phyloP scores from a whole-genome alignment of 257 asterid species.

The Anisodus acutangulus region DNA sequence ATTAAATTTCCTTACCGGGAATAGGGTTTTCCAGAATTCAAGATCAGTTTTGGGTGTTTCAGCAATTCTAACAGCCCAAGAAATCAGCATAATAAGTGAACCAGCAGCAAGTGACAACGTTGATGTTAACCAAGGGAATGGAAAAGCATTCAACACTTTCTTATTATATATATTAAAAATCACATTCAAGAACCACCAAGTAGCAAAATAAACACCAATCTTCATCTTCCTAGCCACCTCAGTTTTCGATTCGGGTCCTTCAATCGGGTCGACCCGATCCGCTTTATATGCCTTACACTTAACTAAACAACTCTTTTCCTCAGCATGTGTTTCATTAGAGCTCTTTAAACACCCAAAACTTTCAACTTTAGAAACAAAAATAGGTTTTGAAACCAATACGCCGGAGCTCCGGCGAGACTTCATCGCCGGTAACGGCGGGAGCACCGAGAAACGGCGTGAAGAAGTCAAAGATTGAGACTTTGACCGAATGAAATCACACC shows the following conservation, averaged over 20 bases:
- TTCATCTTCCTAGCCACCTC: conserved; percentile 77
- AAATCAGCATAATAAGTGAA: conserved; percentile 80
- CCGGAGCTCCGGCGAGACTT: conserved; percentile 37
- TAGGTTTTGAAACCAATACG: conserved; percentile 53
- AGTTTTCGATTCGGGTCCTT: conserved; percentile 41
- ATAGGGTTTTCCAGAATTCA: conserved; percentile 96
- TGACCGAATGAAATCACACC: conserved; percentile 49
- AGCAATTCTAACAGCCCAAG: conserved; percentile 85
- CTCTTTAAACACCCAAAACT: conserved; percentile 30
- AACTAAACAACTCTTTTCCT: conserved; percentile 43
- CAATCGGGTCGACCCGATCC: conserved; percentile 63
- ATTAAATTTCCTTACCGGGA: conserved; percentile 60
- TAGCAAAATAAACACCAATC: conserved; percentile 87
- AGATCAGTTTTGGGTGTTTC: conserved; percentile 90
- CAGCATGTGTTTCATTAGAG: conserved; percentile 8
- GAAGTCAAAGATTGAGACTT: conserved; percentile 28
- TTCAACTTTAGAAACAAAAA: conserved; percentile 46
- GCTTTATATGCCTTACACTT: conserved; percentile 78
- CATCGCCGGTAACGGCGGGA: conserved; percentile 44
- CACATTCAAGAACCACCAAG: conserved; percentile 97
- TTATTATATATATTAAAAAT: conserved; percentile 88
- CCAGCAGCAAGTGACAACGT: conserved; percentile 94
- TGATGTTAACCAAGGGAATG: conserved; percentile 93
- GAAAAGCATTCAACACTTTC: conserved; percentile 87
- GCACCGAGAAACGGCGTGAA: conserved; percentile 28